Percentiles rank a stretch among this genome's conserved stretches.
Evolutionary conservation across 768 basidiomycete species (phyloP).

Genomic region (Psilocybe cyanescens): DNA sequence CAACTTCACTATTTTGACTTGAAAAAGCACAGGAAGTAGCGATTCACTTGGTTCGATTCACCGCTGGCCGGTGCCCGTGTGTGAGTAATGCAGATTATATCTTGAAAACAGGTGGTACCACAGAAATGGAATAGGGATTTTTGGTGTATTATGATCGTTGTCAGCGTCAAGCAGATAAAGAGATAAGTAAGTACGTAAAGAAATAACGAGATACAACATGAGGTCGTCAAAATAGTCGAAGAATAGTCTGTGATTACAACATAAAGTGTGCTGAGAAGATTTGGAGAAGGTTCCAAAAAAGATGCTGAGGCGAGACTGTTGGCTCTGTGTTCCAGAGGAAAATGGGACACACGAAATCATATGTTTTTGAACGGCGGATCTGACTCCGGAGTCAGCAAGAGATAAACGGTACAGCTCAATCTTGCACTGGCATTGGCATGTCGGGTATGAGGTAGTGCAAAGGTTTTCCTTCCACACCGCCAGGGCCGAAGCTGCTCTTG

Average conservation of each 20-base stretch:
- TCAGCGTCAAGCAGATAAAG: constrained; percentile 5
- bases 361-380: background rate
- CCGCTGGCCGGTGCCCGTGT: too few species aligned
- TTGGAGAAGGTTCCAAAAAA: constrained; percentile 3
- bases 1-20: too few species aligned
- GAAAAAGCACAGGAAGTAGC: too few species aligned
- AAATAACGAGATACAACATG: constrained; percentile 7
- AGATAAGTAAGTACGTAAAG: constrained; percentile 3
- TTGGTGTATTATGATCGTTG: background rate
- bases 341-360: too few species aligned
- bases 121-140: background rate
- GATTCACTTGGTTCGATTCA: too few species aligned
- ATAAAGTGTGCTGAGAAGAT: background rate
- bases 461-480: constrained; percentile 40
- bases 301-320: background rate
- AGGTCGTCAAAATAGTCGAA: constrained; percentile 6
- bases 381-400: background rate
- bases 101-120: background rate
- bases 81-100: too few species aligned
- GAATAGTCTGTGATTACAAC: background rate
- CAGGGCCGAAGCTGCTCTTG: constrained; percentile 48
- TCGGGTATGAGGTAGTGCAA: constrained; percentile 67
- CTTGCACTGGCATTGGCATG: constrained; percentile 41
- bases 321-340: too few species aligned
- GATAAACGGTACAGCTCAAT: constrained; percentile 5